Evolutionary conservation across 495 filamentous ascomycete species (phyloP).

Genomic region (Tuber borchii): DNA sequence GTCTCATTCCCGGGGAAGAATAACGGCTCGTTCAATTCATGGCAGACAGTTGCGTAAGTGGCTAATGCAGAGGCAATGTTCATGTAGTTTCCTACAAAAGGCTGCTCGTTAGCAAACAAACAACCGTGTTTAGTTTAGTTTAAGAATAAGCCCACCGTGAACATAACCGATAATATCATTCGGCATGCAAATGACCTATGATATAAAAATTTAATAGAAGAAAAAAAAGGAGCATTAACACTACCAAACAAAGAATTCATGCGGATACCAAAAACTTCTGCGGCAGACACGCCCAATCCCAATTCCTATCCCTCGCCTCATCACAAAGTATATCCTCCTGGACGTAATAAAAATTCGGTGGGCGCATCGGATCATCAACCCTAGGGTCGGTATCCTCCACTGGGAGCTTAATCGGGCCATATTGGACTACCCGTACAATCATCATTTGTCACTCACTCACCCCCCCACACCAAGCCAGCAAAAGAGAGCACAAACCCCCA

Average conservation of each 20-base stretch:
- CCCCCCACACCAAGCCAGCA: slow-evolving; percentile 26
- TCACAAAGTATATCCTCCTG: slow-evolving; percentile 48
- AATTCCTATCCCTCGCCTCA: slow-evolving; percentile 37
- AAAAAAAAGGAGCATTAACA: too few relatives aligned
- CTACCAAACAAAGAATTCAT: background rate
- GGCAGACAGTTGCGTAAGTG: slow-evolving; percentile 50
- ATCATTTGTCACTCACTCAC: slow-evolving; percentile 47
- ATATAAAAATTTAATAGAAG: too few relatives aligned
- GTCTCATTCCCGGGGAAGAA: slow-evolving; percentile 48
- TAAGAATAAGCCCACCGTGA: slow-evolving; percentile 27
- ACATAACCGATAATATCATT: slow-evolving; percentile 51
- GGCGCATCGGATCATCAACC: slow-evolving; percentile 26
- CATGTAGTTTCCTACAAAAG: slow-evolving; percentile 52
- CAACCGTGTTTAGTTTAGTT: background rate
- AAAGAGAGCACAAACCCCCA: slow-evolving; percentile 43
- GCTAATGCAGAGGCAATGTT: slow-evolving; percentile 50
- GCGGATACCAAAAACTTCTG: background rate
- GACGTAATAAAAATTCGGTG: slow-evolving; percentile 49
- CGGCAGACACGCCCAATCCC: slow-evolving; percentile 40
- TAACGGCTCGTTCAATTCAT: slow-evolving; percentile 48
- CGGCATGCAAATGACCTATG: slow-evolving; percentile 50
- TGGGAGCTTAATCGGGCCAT: slow-evolving; percentile 19
- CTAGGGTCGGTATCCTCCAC: slow-evolving; percentile 11
- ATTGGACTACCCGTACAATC: slow-evolving; percentile 40
- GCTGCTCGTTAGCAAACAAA: slow-evolving; percentile 16